phyloP scores from a whole-genome alignment of 208 protist genomes.

The Jaenimonas drosophilae region DNA sequence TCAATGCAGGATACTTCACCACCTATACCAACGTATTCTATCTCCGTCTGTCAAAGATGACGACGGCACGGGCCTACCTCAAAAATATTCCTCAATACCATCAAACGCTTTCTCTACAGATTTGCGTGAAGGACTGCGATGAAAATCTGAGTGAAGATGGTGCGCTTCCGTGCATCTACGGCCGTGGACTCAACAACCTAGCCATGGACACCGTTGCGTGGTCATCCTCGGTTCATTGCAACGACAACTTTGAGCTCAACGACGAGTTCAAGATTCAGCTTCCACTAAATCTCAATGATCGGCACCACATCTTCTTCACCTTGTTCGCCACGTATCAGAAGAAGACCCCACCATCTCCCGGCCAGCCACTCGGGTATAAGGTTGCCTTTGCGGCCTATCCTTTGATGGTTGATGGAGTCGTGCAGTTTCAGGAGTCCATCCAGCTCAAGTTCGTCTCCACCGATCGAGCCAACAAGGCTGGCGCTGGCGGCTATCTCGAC shows the following conservation, averaged over 20 bases:
- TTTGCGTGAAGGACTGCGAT: constrained; percentile 73
- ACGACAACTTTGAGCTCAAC: constrained; percentile 38
- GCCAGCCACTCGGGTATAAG: constrained; percentile 35
- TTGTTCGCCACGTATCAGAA: constrained; percentile 64
- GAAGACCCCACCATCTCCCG: constrained; percentile 23
- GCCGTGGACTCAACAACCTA: constrained; percentile 44
- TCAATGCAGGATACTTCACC: constrained; percentile 78
- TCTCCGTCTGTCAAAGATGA: constrained; percentile 55
- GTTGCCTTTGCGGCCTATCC: constrained; percentile 75
- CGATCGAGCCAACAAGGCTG: constrained; percentile 49
- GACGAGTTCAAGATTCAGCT: constrained; percentile 88
- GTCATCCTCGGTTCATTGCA: constrained; percentile 52
- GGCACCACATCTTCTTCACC: constrained; percentile 83
- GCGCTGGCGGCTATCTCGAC: constrained; percentile 64
- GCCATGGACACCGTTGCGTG: constrained; percentile 59
- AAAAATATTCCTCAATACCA: constrained; percentile 48
- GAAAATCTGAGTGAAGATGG: constrained; percentile 45
- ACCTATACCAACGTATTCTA: constrained; percentile 86
- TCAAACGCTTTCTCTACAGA: constrained; percentile 65
- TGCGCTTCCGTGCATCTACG: constrained; percentile 77
- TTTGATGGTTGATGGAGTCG: constrained; percentile 46
- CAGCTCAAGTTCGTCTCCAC: constrained; percentile 63
- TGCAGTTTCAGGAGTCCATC: constrained; percentile 56
- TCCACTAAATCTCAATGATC: constrained; percentile 64
- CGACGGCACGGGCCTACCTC: too few species aligned